Evolutionary conservation across 202 grass and related monocot species (phyloP).

Genomic region (Zoysia matrella): DNA sequence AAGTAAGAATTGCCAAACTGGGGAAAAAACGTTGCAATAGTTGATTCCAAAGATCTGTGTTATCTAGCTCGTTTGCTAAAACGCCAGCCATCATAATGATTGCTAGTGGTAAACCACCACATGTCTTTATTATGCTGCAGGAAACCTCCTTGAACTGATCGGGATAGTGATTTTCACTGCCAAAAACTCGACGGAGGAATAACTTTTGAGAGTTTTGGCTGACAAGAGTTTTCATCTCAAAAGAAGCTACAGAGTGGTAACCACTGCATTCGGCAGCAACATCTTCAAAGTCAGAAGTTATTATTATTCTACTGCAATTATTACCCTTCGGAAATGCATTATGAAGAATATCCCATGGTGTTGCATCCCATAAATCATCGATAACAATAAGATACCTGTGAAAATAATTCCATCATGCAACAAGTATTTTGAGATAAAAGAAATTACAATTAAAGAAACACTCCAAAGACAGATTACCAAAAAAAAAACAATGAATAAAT

Average conservation of each 20-base stretch:
- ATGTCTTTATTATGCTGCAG: neutral
- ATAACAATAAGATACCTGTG: neutral
- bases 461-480: too few species aligned
- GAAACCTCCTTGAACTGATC: neutral
- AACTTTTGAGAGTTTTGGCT: neutral
- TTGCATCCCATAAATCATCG: slow-evolving; percentile 8
- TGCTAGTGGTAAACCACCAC: slow-evolving; percentile 26
- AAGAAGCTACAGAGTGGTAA: neutral
- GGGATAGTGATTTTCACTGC: neutral
- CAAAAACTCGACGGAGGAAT: neutral
- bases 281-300: neutral
- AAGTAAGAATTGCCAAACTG: slow-evolving; percentile 3
- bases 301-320: slow-evolving; percentile 4
- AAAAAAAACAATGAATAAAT: too few species aligned
- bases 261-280: neutral
- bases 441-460: too few species aligned
- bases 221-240: slow-evolving; percentile 6
- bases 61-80: neutral
- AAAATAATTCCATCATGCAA: too few species aligned
- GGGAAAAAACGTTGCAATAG: neutral
- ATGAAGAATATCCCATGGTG: neutral
- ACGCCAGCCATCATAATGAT: neutral
- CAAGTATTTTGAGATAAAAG: too few species aligned
- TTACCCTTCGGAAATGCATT: neutral
- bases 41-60: neutral